These are phyloP conservation scores for Schwanniomyces pseudopolymorphus DNA, from an alignment of 805 yeast genomes.

Conservation along the genomic window DNA sequence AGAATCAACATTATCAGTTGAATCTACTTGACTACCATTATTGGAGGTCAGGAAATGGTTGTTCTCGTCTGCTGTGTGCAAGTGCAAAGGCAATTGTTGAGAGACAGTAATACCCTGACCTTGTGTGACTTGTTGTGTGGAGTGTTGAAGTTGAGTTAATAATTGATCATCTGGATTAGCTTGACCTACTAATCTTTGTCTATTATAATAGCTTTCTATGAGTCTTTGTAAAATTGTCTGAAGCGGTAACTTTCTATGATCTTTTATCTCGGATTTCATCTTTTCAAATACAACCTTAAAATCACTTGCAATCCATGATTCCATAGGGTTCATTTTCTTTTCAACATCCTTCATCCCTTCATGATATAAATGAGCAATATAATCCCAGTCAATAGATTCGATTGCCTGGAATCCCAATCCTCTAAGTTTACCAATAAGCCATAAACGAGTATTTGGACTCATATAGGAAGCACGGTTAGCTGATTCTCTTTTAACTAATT, in stretches of 20 bases:
- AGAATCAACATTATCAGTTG: conserved; percentile 7
- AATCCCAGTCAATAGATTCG: conserved; percentile 37
- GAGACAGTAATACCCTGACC: background rate
- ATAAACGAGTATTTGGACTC: conserved; percentile 32
- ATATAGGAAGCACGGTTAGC: conserved; percentile 29
- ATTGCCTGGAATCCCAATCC: conserved; percentile 21
- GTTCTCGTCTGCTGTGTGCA: background rate
- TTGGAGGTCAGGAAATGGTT: background rate
- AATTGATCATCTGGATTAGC: conserved; percentile 1
- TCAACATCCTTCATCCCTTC: conserved; percentile 17
- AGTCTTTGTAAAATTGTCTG: conserved; percentile 13
- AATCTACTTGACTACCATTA: background rate
- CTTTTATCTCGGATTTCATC: conserved; percentile 53
- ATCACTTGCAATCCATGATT: conserved; percentile 59
- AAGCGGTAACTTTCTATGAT: conserved; percentile 19
- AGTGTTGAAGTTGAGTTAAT: conserved; percentile 1
- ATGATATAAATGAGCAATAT: conserved; percentile 25
- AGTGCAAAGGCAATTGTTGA: background rate
- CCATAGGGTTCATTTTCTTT: conserved; percentile 4
- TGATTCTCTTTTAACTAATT: conserved; percentile 61
- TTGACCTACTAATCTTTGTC: conserved; percentile 6
- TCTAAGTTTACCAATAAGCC: conserved; percentile 36
- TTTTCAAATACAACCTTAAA: conserved; percentile 60
- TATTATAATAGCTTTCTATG: conserved; percentile 10
- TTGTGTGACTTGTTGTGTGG: background rate